Evolutionary conservation across 192 early-diverging fungal species (phyloP).

Genomic region (Chytriomyces hyalinus): DNA sequence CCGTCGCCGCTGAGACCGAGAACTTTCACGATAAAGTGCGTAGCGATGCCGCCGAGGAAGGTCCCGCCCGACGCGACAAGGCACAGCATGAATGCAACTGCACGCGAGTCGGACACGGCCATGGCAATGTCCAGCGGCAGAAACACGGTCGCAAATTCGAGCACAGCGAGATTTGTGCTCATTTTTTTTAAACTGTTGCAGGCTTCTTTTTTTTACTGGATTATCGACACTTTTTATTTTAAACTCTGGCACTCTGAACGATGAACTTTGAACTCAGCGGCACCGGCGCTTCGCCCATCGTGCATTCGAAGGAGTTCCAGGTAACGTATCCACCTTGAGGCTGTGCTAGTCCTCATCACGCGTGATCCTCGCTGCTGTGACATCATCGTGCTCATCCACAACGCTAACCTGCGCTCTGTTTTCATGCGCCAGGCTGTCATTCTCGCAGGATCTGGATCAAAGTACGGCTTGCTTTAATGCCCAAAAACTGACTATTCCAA

Average conservation of each 20-base stretch:
- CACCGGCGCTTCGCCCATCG: background rate
- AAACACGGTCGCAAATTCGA: no score
- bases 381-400: background rate
- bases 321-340: background rate
- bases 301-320: constrained; percentile 22
- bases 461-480: background rate
- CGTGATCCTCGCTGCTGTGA: background rate
- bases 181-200: no score
- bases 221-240: no score
- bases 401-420: background rate
- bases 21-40: constrained; percentile 28
- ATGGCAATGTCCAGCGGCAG: background rate
- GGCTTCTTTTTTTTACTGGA: no score
- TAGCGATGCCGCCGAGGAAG: constrained; percentile 42
- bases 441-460: constrained; percentile 30
- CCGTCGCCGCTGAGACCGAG: constrained; percentile 42
- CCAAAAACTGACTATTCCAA: no score
- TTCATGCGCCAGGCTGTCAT: constrained; percentile 27
- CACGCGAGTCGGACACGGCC: constrained; percentile 34
- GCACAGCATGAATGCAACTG: constrained; percentile 50
- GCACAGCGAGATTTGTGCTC: no score
- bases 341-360: background rate
- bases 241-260: no score
- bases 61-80: constrained; percentile 57
- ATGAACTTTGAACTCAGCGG: constrained; percentile 4